These are phyloP conservation scores for Xylariaceae sp. DNA, from an alignment of 2,329 filamentous ascomycete species.

Conservation along the genomic window DNA sequence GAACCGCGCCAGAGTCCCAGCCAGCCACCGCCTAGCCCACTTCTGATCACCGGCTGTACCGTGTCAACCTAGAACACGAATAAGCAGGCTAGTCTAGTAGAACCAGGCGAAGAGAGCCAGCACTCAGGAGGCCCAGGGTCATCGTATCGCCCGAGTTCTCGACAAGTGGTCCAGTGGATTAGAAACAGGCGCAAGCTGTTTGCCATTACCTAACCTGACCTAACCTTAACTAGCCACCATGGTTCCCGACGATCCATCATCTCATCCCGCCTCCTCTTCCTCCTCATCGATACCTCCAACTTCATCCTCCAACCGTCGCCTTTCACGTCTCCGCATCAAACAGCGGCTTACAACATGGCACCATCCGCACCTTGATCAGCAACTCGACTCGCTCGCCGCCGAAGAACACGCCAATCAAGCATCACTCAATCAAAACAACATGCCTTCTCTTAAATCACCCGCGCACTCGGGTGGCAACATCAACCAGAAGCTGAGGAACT, in stretches of 20 bases:
- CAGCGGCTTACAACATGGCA: constrained; percentile 33
- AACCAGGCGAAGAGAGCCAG: too few relatives aligned
- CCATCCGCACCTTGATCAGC: constrained; percentile 24
- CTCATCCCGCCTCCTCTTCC: constrained; percentile 16
- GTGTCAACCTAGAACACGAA: too few relatives aligned
- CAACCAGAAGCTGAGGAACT: constrained; percentile 63
- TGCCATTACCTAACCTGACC: too few relatives aligned
- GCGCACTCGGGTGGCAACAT: constrained; percentile 47
- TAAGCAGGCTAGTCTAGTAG: too few relatives aligned
- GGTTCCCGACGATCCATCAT: constrained; percentile 18
- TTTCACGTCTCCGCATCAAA: constrained; percentile 27
- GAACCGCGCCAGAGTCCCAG: too few relatives aligned
- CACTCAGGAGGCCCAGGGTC: constrained; percentile 3
- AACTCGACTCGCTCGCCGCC: constrained; percentile 12
- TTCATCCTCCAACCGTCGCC: constrained; percentile 17
- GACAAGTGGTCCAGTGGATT: background rate
- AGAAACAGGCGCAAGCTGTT: constrained; percentile 17
- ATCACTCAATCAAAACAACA: constrained; percentile 23
- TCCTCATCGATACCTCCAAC: constrained; percentile 16
- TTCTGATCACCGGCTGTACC: background rate
- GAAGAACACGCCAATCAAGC: constrained; percentile 3
- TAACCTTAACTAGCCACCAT: constrained; percentile 4
- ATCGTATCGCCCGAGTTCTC: constrained; percentile 16
- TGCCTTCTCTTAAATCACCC: constrained; percentile 48
- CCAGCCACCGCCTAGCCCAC: background rate